These are phyloP conservation scores for Ceratobasidium sp. DNA, from an alignment of 1,284 basidiomycete species.

Conservation along the genomic window DNA sequence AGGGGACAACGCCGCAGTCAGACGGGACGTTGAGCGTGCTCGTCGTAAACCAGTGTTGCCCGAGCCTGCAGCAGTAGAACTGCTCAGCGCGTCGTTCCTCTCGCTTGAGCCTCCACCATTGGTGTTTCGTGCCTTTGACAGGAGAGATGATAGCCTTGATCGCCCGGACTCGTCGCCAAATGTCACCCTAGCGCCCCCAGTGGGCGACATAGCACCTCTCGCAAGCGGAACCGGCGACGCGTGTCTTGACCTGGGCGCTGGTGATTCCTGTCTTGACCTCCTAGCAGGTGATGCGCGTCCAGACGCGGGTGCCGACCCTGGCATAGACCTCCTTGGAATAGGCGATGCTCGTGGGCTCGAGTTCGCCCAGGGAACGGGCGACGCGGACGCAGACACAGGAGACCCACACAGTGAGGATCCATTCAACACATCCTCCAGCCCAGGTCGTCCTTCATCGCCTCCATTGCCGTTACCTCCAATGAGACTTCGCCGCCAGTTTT, in stretches of 20 bases:
- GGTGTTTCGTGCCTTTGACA: slow-evolving; percentile 2
- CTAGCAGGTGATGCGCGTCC: slow-evolving; percentile 7
- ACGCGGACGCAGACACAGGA: slow-evolving; percentile 20
- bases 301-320: background rate
- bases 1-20: slow-evolving; percentile 22
- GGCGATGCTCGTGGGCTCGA: slow-evolving; percentile 39
- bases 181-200: slow-evolving; percentile 21
- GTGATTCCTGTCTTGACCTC: slow-evolving; percentile 8
- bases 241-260: slow-evolving; percentile 22
- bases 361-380: slow-evolving; percentile 36
- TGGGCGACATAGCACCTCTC: slow-evolving; percentile 28
- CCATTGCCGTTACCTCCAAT: slow-evolving; percentile 1
- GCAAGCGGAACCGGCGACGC: slow-evolving; percentile 19
- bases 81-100: background rate
- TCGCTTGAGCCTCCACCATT: background rate
- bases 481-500: slow-evolving; percentile 30
- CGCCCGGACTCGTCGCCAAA: slow-evolving; percentile 39
- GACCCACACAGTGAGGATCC: slow-evolving; percentile 16
- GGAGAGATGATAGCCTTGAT: slow-evolving; percentile 12
- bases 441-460: background rate
- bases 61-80: slow-evolving; percentile 25
- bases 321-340: slow-evolving; percentile 24
- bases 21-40: slow-evolving; percentile 34
- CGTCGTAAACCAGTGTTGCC: slow-evolving; percentile 21
- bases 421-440: slow-evolving; percentile 8